A percentile compares a stretch with the other conserved stretches of the same genome.
These are phyloP conservation scores for Trichoderma afroharzianum DNA, from an alignment of 2,329 filamentous ascomycete genomes.

Conservation along the genomic window DNA sequence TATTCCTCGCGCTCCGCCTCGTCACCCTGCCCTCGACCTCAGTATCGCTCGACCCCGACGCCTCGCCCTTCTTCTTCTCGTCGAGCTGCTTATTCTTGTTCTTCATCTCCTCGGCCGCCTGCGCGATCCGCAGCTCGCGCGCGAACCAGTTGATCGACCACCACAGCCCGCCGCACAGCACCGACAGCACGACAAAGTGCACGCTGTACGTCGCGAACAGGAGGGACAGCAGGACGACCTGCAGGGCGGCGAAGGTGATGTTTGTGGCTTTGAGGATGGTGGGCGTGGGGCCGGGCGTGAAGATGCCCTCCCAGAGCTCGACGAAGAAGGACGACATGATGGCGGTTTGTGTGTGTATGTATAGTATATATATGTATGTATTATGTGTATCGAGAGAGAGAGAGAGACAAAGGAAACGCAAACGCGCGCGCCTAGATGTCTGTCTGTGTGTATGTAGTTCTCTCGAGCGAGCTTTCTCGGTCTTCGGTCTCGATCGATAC, in stretches of 20 bases:
- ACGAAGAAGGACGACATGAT: constrained; percentile 61
- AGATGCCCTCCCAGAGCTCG: constrained; percentile 87
- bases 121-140: constrained; percentile 51
- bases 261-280: constrained; percentile 89
- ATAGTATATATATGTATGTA: background rate
- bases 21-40: constrained; percentile 41
- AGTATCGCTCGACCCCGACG: constrained; percentile 39
- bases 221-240: constrained; percentile 71
- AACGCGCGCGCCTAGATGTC: background rate
- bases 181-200: constrained; percentile 80
- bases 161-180: constrained; percentile 80
- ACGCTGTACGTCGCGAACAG: constrained; percentile 79
- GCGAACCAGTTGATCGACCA: constrained; percentile 97
- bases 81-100: constrained; percentile 32
- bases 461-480: background rate
- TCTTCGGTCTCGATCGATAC: background rate
- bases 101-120: constrained; percentile 40
- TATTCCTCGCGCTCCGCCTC: constrained; percentile 20
- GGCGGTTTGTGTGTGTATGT: background rate
- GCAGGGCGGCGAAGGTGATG: constrained; percentile 79
- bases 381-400: background rate
- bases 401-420: background rate
- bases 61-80: constrained; percentile 29
- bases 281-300: constrained; percentile 86
- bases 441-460: background rate